A percentile compares a stretch with the other conserved stretches of the same genome.
Evolutionary conservation across 2,329 filamentous ascomycete genomes (phyloP).

Genomic region (Chalaropsis ovoidea): DNA sequence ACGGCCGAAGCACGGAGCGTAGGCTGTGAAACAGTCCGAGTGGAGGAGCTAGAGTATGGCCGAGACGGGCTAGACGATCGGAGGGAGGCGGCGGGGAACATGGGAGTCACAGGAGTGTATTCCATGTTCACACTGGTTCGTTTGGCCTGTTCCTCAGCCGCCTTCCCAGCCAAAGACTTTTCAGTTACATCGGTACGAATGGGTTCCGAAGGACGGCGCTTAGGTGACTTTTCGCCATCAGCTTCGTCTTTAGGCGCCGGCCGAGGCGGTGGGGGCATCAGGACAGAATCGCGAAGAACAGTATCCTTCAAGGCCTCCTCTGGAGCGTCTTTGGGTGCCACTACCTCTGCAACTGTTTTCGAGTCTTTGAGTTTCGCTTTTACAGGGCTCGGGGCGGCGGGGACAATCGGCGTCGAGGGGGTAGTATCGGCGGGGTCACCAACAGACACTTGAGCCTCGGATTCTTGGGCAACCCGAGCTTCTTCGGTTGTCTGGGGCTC

Average conservation of each 20-base stretch:
- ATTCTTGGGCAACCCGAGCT: neutral
- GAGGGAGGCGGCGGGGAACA: conserved; percentile 37
- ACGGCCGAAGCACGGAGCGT: conserved; percentile 34
- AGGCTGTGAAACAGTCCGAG: conserved; percentile 42
- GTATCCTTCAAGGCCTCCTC: conserved; percentile 33
- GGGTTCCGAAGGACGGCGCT: conserved; percentile 19
- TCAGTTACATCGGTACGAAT: conserved; percentile 43
- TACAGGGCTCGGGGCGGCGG: neutral
- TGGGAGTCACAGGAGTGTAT: conserved; percentile 60
- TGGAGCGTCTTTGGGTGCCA: neutral
- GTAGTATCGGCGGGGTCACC: neutral
- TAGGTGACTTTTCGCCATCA: conserved; percentile 7
- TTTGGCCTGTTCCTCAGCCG: conserved; percentile 73
- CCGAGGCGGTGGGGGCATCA: conserved; percentile 13
- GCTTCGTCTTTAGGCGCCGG: conserved; percentile 24
- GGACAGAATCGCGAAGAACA: conserved; percentile 30
- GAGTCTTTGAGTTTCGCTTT: neutral
- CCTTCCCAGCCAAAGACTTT: conserved; percentile 31
- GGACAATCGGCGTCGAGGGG: neutral
- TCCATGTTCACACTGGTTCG: conserved; percentile 63
- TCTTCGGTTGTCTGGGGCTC: neutral
- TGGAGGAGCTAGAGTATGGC: conserved; percentile 29
- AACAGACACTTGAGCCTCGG: neutral
- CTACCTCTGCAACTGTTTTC: neutral
- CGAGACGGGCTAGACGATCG: conserved; percentile 26